phyloP scores from a whole-genome alignment of 495 filamentous ascomycete genomes.

The Penicillium egyptiacum region DNA sequence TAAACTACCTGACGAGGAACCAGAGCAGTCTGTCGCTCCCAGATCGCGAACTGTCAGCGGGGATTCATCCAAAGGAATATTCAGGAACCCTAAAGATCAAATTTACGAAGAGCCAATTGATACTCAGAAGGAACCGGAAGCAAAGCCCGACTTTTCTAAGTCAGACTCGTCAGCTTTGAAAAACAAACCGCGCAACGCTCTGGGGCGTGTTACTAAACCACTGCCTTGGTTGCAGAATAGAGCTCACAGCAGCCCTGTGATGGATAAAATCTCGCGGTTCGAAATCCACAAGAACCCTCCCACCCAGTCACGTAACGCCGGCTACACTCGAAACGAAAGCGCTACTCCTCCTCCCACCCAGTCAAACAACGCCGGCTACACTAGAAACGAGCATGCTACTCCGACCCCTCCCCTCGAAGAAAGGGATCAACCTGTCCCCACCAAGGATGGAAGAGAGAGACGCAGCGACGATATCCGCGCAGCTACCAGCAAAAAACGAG shows the following conservation, averaged over 20 bases:
- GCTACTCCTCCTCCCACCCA: slow-evolving; percentile 52
- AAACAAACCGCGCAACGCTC: slow-evolving; percentile 55
- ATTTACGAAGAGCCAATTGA: slow-evolving; percentile 84
- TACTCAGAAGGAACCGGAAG: slow-evolving; percentile 24
- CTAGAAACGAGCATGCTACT: slow-evolving; percentile 54
- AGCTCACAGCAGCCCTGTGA: slow-evolving; percentile 46
- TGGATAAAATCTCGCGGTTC: slow-evolving; percentile 58
- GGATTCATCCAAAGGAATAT: slow-evolving; percentile 46
- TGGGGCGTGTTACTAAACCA: slow-evolving; percentile 52
- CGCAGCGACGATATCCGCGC: slow-evolving; percentile 80
- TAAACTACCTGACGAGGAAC: slow-evolving; percentile 35
- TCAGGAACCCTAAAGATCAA: slow-evolving; percentile 66
- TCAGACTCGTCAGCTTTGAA: slow-evolving; percentile 53
- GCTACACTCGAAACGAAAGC: slow-evolving; percentile 64
- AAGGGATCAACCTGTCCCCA: slow-evolving; percentile 32
- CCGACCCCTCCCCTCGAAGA: slow-evolving; percentile 28
- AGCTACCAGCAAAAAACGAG: slow-evolving; percentile 87
- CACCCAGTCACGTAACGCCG: slow-evolving; percentile 70
- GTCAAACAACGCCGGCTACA: slow-evolving; percentile 72
- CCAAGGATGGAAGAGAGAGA: slow-evolving; percentile 75
- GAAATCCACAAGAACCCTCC: slow-evolving; percentile 80
- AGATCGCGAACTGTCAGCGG: slow-evolving; percentile 38
- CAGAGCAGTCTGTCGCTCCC: slow-evolving; percentile 17
- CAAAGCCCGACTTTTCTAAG: slow-evolving; percentile 36
- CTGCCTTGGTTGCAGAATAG: slow-evolving; percentile 37